phyloP scores from a whole-genome alignment of 2,329 filamentous ascomycete genomes.

The Fusarium haematococcum region DNA sequence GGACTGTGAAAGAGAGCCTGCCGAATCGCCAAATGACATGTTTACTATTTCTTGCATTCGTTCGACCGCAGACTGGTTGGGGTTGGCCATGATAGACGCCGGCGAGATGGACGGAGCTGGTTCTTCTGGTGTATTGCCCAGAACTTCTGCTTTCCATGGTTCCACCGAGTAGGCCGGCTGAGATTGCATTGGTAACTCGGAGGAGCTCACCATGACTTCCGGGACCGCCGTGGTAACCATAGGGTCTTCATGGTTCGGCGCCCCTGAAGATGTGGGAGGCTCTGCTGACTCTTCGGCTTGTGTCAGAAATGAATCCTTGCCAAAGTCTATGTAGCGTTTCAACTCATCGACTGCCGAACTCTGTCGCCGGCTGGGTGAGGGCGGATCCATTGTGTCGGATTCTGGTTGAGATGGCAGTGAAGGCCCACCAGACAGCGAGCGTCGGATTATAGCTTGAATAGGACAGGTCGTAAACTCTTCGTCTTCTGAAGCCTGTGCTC shows the following conservation, averaged over 20 bases:
- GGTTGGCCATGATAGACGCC: constrained; percentile 42
- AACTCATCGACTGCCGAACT: constrained; percentile 41
- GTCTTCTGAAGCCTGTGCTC: background rate
- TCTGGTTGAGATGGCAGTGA: background rate
- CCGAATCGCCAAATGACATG: constrained; percentile 31
- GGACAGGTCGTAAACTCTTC: background rate
- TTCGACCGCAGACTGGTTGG: constrained; percentile 35
- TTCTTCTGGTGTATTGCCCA: constrained; percentile 33
- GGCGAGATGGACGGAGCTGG: constrained; percentile 43
- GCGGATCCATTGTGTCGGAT: constrained; percentile 30
- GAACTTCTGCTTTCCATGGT: constrained; percentile 42
- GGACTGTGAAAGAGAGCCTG: constrained; percentile 27
- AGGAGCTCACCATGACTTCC: constrained; percentile 27
- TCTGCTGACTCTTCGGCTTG: constrained; percentile 19
- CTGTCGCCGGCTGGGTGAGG: constrained; percentile 18
- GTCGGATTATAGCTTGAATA: background rate
- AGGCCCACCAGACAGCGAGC: background rate
- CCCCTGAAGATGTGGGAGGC: constrained; percentile 7
- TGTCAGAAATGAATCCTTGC: constrained; percentile 23
- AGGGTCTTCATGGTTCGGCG: background rate
- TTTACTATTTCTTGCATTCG: constrained; percentile 37
- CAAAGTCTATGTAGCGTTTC: constrained; percentile 40
- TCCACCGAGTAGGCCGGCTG: constrained; percentile 35
- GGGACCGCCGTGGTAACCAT: constrained; percentile 2
- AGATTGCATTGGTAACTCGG: constrained; percentile 27